Conservation (phyloP, 495 filamentous ascomycete genomes). For the Trichoderma asperelloides region DNA sequence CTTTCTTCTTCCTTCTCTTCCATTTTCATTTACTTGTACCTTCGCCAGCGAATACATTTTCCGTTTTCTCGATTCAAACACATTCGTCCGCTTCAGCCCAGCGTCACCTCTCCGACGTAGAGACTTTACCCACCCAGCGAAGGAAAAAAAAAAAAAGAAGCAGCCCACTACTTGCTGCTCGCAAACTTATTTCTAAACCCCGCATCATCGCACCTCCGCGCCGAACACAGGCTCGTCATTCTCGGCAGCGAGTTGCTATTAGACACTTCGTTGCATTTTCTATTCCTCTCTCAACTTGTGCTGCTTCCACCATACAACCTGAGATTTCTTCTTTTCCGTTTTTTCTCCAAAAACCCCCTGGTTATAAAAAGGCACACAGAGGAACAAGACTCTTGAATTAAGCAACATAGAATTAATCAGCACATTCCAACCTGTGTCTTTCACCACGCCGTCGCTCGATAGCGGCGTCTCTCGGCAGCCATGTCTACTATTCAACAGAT, state of each 20-base stretch:
- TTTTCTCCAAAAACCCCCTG: neutral
- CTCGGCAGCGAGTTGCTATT: neutral
- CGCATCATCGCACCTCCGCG: neutral
- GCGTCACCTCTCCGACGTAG: neutral
- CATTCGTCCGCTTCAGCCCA: neutral
- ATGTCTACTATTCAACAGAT: slow-evolving; percentile 73
- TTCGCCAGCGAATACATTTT: neutral
- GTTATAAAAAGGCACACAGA: neutral
- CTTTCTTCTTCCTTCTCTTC: neutral
- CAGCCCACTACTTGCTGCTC: neutral
- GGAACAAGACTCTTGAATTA: neutral
- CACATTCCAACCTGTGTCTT: neutral
- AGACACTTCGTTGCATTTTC: neutral
- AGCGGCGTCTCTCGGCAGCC: slow-evolving; percentile 14
- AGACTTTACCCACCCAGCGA: neutral
- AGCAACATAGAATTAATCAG: neutral
- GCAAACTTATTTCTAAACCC: slow-evolving; percentile 1
- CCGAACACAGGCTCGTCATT: neutral
- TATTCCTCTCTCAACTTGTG: neutral
- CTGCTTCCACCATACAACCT: neutral
- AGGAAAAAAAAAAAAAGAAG: neutral
- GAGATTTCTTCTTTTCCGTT: neutral
- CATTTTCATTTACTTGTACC: neutral
- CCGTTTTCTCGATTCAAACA: neutral
- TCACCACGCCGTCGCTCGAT: slow-evolving; percentile 4